Percentiles rank a stretch among this genome's conserved stretches.
Evolutionary conservation across 2,329 filamentous ascomycete species (phyloP).

Genomic region (Aspergillus carbonarius): DNA sequence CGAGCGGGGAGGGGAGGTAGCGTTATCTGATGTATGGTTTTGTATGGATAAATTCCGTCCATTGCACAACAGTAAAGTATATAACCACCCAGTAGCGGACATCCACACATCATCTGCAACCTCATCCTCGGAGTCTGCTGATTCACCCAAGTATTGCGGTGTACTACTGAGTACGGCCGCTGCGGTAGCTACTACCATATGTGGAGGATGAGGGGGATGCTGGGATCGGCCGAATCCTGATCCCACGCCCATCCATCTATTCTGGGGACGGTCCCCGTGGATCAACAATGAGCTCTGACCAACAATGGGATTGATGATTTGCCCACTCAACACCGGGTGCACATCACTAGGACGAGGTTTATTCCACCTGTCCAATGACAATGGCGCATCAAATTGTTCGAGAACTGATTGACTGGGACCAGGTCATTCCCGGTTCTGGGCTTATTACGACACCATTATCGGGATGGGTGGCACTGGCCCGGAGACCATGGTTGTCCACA

Average conservation of each 20-base stretch:
- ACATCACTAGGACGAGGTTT: conserved; percentile 1
- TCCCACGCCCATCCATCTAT: background rate
- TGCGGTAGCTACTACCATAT: background rate
- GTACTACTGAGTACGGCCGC: background rate
- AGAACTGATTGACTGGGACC: background rate
- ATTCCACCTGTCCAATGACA: background rate
- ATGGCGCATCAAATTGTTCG: background rate
- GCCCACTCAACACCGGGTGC: background rate
- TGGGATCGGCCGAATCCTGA: conserved; percentile 1
- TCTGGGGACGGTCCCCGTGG: background rate
- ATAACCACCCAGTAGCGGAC: background rate
- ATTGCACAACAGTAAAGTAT: background rate
- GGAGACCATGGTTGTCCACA: background rate
- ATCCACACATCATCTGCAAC: background rate
- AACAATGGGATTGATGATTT: background rate
- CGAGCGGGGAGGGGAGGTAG: background rate
- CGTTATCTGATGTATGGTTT: background rate
- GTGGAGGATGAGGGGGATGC: background rate
- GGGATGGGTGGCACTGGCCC: background rate
- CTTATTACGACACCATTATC: conserved; percentile 15
- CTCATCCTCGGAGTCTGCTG: background rate
- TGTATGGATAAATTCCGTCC: background rate
- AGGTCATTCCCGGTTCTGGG: background rate
- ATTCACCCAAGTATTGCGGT: background rate
- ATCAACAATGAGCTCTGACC: background rate